Base-by-base conservation (phyloP, 2,329 filamentous ascomycete species). In the Aspergillus pseudoviridinutans region DNA sequence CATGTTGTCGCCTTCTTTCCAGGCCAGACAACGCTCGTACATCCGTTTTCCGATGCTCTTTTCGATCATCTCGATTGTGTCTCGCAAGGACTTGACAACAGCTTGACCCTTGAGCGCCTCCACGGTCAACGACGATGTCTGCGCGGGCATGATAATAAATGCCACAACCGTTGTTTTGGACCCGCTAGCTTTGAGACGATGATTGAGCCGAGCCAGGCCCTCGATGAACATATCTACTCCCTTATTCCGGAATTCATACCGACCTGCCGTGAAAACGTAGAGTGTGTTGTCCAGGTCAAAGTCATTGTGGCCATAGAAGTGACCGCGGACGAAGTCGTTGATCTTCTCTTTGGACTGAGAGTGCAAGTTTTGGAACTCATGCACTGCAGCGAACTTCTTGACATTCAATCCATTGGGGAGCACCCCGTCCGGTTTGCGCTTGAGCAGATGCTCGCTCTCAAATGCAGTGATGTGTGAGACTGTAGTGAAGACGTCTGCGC, bases 211-310 rank as follows among this genome's bases (percentile, higher is more conserved):
- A 28, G 94, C 94, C 61, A 99, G 80, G 3, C 92, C 94, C 77
- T 99, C 94, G 66, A 99, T 96, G 76, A 97, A 99, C 94, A 99
- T 97, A 76, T 99, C 94, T 9, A 97, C 93, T 70, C 94, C 94
- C 79, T 99, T 99, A 73, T 99, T 99, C 63, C 94, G 84, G 82
- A 93, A 99, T 76, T 99, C 94, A 71, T 99, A 99, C 61, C 94
- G 89, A 59, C 94, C 94, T 6, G 94, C 90, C 3, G 92, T 99
- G 81, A 99, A 99, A 78, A 97, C 89, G 78, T 97, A 99, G 38
- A 99, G 84, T 0, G 94, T 99, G 76, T 97, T 96, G 59, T 97
- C 92, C 14, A 92, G 87, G 61, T 97, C 91, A 65, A 97, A 97
- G 72, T 99, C 92, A 73, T 96, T 95, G 78, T 97, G 92, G 10